Evolutionary conservation across 192 early-diverging fungal species (phyloP).

Genomic region (Backusella morwellensis): DNA sequence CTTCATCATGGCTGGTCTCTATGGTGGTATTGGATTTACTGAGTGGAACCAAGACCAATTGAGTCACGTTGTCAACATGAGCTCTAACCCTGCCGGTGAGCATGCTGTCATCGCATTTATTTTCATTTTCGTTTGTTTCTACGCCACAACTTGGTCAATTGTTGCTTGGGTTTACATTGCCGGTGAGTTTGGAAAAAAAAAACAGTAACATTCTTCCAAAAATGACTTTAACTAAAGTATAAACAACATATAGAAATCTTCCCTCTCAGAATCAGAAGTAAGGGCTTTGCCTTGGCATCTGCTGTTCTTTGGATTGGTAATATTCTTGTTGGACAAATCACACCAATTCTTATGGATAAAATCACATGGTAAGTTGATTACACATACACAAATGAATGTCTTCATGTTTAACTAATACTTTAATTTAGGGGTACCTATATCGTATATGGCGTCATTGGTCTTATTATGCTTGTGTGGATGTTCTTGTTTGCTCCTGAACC

Average conservation of each 20-base stretch:
- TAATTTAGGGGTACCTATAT: constrained; percentile 9
- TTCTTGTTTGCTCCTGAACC: constrained; percentile 11
- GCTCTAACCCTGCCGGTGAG: constrained; percentile 35
- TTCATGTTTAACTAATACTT: neutral
- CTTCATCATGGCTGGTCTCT: constrained; percentile 37
- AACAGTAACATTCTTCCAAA: neutral
- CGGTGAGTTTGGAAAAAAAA: constrained; percentile 26
- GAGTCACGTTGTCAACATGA: constrained; percentile 34
- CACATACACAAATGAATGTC: neutral
- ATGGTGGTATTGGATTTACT: constrained; percentile 33
- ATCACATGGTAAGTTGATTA: constrained; percentile 8
- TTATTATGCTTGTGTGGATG: constrained; percentile 13
- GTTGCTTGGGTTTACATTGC: constrained; percentile 86
- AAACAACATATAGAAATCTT: constrained; percentile 59
- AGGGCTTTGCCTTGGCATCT: constrained; percentile 77
- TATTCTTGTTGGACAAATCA: constrained; percentile 23
- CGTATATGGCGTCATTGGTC: constrained; percentile 15
- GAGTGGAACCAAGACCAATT: constrained; percentile 27
- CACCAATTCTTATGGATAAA: constrained; percentile 21
- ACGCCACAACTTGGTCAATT: constrained; percentile 86
- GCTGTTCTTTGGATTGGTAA: constrained; percentile 86
- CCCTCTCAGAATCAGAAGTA: constrained; percentile 80
- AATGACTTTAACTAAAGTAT: neutral
- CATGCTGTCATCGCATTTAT: constrained; percentile 65
- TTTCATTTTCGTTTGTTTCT: constrained; percentile 75